Evolutionary conservation across 1,139 yeast genomes (phyloP), one percentile per base, ranked within the genome.

Genomic region (Saccharomycopsis hybrid): DNA sequence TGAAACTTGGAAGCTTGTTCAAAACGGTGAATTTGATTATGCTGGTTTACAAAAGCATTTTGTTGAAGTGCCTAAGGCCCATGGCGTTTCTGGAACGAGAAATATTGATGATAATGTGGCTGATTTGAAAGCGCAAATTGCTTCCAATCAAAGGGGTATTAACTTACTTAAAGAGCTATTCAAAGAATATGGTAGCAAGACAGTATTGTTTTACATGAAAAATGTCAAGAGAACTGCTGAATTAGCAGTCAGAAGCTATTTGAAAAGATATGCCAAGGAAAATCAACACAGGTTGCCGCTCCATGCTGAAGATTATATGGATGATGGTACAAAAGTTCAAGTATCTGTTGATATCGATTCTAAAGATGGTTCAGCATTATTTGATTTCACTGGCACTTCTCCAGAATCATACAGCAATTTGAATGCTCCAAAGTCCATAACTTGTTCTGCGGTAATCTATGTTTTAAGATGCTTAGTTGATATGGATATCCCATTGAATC

Each of bases 401-500:
- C 72, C 76, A 1, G 83, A 81, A 60, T 69, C 77, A 43, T 78
- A 77, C 57, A 83, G 83, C 24, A 77, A 77, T 59, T 64, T 78
- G 59, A 81, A 80, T 59, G 83, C 85, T 1, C 86, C 83, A 2
- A 74, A 73, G 53, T 88, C 95, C 0, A 84, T 86, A 54, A 77
- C 90, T 5, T 77, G 78, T 58, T 83, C 92, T 11, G 92, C 94
- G 0, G 81, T 86, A 47, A 68, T 87, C 44, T 86, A 85, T 62
- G 88, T 85, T 45, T 68, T 86, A 56, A 70, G 95, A 56, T 80
- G 87, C 35, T 71, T 87, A 59, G 84, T 86, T 38, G 77, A 83
- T 50, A 80, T 81, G 47, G 87, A 84, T 59, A 85, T 86, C 51
- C 95, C 95, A 0, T 71, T 86, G 60, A 86, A 86, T 60, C 89